Conservation (phyloP, 495 filamentous ascomycete species). For the Monascus purpureus region DNA sequence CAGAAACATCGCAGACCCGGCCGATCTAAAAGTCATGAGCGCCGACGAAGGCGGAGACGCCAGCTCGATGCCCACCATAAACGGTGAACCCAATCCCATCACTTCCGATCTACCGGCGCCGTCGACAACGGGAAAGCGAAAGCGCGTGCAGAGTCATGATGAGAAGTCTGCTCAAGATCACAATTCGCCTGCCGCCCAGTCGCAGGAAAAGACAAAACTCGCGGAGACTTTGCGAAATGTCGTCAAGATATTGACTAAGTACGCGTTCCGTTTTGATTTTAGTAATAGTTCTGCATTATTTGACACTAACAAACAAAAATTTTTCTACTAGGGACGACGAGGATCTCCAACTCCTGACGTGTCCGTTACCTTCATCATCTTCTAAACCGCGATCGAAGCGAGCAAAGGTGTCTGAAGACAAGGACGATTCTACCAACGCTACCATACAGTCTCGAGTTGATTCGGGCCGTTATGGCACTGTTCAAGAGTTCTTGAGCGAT, state of each 20-base stretch:
- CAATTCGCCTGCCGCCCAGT: conserved; percentile 8
- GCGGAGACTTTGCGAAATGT: conserved; percentile 28
- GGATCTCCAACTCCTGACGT: conserved; percentile 29
- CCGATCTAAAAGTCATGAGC: conserved; percentile 26
- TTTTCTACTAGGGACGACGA: conserved; percentile 25
- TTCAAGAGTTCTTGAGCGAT: conserved; percentile 36
- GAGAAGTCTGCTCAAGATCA: conserved; percentile 19
- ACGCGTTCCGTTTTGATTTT: conserved; percentile 1
- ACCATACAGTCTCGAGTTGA: conserved; percentile 29
- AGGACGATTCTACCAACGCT: conserved; percentile 13
- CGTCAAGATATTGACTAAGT: conserved; percentile 27
- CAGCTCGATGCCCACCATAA: conserved; percentile 20
- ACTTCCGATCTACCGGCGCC: conserved; percentile 17
- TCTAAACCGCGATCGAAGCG: conserved; percentile 35
- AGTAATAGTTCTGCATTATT: too few species aligned
- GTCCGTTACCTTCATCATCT: conserved; percentile 23
- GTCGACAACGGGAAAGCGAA: conserved; percentile 32
- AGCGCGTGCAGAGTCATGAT: conserved; percentile 28
- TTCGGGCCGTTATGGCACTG: conserved; percentile 26
- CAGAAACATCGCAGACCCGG: conserved; percentile 9
- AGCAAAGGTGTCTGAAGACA: conserved; percentile 29
- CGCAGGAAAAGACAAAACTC: conserved; percentile 22
- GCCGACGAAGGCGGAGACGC: conserved; percentile 27
- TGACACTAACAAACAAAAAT: too few species aligned
- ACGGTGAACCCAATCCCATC: conserved; percentile 22